phyloP scores from a whole-genome alignment of 331 rosid species.

The Erythrophleum ivorense region DNA sequence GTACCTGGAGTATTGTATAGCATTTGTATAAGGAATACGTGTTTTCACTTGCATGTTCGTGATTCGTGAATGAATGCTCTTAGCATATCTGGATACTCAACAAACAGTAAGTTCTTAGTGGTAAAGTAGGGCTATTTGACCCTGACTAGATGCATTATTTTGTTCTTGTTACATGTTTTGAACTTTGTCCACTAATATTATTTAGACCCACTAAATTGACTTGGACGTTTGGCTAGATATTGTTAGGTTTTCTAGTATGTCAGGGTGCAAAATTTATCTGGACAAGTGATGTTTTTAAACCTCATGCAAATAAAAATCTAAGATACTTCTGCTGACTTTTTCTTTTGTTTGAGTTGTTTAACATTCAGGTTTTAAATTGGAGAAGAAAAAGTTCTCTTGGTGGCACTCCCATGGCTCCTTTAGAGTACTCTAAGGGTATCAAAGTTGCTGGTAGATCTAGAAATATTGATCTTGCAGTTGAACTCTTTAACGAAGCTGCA shows the following conservation, averaged over 20 bases:
- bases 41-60: constrained; percentile 18
- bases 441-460: constrained; percentile 60
- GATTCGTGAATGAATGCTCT: neutral
- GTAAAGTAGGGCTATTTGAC: neutral
- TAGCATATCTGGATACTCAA: neutral
- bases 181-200: neutral
- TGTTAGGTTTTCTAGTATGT: neutral
- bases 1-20: neutral
- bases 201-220: neutral
- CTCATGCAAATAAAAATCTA: neutral
- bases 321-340: constrained; percentile 12
- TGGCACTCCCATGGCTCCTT: constrained; percentile 43
- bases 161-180: constrained; percentile 5
- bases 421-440: constrained; percentile 75
- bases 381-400: constrained; percentile 46
- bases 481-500: constrained; percentile 67
- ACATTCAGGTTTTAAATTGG: constrained; percentile 73
- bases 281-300: neutral
- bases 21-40: neutral
- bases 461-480: constrained; percentile 60
- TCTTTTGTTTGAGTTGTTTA: constrained; percentile 4
- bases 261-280: neutral
- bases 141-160: neutral
- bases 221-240: neutral
- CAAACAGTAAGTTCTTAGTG: neutral